These are phyloP conservation scores for Diutina rugosa DNA, from an alignment of 1,139 yeast genomes.

Conservation along the genomic window DNA sequence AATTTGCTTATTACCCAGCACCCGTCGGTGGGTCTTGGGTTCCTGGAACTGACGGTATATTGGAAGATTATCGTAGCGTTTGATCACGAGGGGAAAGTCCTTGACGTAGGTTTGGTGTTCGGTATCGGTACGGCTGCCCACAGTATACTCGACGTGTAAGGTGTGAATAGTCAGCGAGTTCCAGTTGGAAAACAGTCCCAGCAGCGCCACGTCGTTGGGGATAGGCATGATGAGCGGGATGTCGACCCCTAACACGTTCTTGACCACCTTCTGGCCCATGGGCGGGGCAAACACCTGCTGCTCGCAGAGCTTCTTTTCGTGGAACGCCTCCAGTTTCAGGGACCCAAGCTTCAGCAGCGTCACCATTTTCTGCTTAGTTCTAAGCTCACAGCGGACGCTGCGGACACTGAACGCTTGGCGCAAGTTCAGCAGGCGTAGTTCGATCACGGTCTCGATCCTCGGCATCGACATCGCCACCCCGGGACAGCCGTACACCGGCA, in stretches of 20 bases:
- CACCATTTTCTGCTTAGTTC: constrained; percentile 25
- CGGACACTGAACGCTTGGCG: constrained; percentile 27
- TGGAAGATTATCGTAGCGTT: constrained; percentile 39
- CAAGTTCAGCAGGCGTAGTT: constrained; percentile 21
- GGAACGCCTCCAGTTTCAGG: constrained; percentile 16
- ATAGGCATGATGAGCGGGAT: constrained; percentile 47
- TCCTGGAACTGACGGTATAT: constrained; percentile 41
- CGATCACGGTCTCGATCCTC: constrained; percentile 29
- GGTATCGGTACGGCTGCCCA: constrained; percentile 17
- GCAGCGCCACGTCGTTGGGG: constrained; percentile 39
- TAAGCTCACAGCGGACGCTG: constrained; percentile 23
- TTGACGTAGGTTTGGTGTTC: constrained; percentile 13
- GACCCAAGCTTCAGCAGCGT: constrained; percentile 30
- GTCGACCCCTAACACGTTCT: constrained; percentile 38
- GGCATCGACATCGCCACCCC: constrained; percentile 50
- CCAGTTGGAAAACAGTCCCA: constrained; percentile 28
- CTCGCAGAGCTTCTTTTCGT: constrained; percentile 24
- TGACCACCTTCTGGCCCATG: constrained; percentile 16
- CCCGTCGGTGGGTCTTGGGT: constrained; percentile 26
- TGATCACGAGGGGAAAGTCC: constrained; percentile 33
- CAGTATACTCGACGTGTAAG: constrained; percentile 20
- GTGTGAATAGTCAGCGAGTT: constrained; percentile 26
- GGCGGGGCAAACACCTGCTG: constrained; percentile 25
- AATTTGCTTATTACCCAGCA: constrained; percentile 29
- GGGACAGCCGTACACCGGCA: constrained; percentile 44